Conservation (phyloP, 2,329 filamentous ascomycete species). For the Hypoxylon sp. region DNA sequence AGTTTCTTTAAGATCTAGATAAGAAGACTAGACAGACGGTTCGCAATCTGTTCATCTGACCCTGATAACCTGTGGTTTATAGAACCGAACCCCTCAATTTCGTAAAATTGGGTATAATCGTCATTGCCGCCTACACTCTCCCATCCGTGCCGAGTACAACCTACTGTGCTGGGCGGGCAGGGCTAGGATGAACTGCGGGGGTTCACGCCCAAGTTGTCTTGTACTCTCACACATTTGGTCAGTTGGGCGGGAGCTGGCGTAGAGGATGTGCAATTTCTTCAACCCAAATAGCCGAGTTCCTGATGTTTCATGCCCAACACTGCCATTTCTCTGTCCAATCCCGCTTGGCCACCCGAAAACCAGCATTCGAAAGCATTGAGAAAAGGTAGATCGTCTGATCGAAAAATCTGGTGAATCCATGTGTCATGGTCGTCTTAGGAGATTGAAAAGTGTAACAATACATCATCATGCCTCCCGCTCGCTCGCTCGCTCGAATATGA, state of each 20-base stretch:
- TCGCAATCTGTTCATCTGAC: conserved; percentile 10
- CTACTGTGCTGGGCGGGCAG: too few species aligned
- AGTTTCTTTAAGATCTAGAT: conserved; percentile 6
- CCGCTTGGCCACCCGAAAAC: conserved; percentile 23
- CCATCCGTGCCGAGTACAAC: too few species aligned
- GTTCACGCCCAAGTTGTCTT: conserved; percentile 24
- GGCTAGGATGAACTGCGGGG: conserved; percentile 27
- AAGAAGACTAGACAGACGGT: conserved; percentile 6
- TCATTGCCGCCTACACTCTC: conserved; percentile 1
- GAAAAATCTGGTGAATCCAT: conserved; percentile 20
- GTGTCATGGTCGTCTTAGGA: conserved; percentile 18
- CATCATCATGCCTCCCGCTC: conserved; percentile 27
- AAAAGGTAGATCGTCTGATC: too few species aligned
- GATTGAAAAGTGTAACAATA: conserved; percentile 26
- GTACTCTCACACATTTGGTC: conserved; percentile 22
- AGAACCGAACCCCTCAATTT: conserved; percentile 1
- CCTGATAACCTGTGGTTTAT: neutral
- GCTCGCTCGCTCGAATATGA: conserved; percentile 30
- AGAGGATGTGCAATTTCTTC: conserved; percentile 26
- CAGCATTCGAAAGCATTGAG: conserved; percentile 20
- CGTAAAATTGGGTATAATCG: conserved; percentile 9
- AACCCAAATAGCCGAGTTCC: conserved; percentile 25
- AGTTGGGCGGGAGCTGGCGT: conserved; percentile 26
- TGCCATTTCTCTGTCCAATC: conserved; percentile 29
- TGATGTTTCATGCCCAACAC: conserved; percentile 29